Evolutionary conservation across 768 basidiomycete genomes (phyloP).

Genomic region (Panellus pusillus): DNA sequence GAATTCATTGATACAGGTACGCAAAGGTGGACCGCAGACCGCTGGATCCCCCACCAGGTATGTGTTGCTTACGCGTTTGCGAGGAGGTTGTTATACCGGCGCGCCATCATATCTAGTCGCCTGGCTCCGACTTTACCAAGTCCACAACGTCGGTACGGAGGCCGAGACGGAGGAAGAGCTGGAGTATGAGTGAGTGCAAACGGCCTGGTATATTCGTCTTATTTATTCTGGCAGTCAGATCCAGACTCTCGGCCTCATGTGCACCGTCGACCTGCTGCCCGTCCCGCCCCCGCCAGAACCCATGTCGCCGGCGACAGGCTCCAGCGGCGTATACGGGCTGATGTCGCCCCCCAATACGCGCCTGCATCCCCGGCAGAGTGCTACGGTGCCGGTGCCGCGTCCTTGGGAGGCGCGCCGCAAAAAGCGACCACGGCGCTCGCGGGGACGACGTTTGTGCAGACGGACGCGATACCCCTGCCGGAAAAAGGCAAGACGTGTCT

Average conservation of each 20-base stretch:
- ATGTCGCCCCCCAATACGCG: slow-evolving; percentile 13
- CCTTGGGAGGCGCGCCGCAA: slow-evolving; percentile 26
- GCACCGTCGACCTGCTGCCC: slow-evolving; percentile 77
- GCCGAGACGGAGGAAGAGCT: slow-evolving; percentile 44
- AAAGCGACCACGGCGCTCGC: slow-evolving; percentile 55
- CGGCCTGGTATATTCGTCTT: background rate
- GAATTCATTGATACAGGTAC: slow-evolving; percentile 35
- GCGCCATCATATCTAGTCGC: no score
- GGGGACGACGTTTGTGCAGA: slow-evolving; percentile 63
- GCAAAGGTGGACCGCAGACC: slow-evolving; percentile 63
- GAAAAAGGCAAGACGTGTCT: slow-evolving; percentile 53
- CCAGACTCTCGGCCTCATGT: slow-evolving; percentile 66
- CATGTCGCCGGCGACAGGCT: slow-evolving; percentile 12
- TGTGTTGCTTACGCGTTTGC: background rate
- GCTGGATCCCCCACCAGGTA: slow-evolving; percentile 59
- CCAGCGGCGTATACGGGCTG: slow-evolving; percentile 17
- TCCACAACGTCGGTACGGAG: slow-evolving; percentile 42
- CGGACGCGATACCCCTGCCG: slow-evolving; percentile 45
- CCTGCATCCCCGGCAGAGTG: slow-evolving; percentile 36
- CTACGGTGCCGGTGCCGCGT: slow-evolving; percentile 48
- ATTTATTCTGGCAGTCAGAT: slow-evolving; percentile 45
- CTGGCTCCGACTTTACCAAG: slow-evolving; percentile 47
- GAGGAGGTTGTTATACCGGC: no score
- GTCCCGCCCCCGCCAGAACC: slow-evolving; percentile 36
- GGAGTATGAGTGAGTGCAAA: slow-evolving; percentile 45